Evolutionary conservation across 176 grass and related monocot genomes (phyloP).

Genomic region (Oryza longistaminata): DNA sequence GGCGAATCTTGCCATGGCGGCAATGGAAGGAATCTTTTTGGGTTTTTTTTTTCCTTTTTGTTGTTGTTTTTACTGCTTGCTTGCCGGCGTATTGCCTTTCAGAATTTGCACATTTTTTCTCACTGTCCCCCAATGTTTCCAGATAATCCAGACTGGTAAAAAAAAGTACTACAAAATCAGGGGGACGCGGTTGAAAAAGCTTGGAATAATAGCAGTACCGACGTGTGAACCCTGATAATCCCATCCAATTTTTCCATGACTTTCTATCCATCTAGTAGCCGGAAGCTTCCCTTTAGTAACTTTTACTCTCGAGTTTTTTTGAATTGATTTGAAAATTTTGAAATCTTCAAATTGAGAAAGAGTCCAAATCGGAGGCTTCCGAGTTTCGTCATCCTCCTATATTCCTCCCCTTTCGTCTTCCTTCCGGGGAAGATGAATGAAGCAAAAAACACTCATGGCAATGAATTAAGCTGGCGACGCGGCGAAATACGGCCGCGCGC

Average conservation of each 20-base stretch:
- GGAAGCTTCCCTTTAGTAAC: slow-evolving; percentile 36
- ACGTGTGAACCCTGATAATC: slow-evolving; percentile 39
- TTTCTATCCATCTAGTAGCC: not conserved
- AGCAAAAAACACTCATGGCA: not conserved
- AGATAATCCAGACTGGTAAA: slow-evolving; percentile 36
- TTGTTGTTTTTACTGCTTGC: not conserved
- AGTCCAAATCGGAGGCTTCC: not conserved
- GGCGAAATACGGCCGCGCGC: not conserved
- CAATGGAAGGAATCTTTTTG: slow-evolving; percentile 5
- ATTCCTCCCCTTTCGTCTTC: not conserved
- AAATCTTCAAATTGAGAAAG: slow-evolving; percentile 1
- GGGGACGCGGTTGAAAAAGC: slow-evolving; percentile 36
- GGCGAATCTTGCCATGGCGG: slow-evolving; percentile 17
- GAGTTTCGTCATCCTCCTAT: not conserved
- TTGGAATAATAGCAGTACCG: not conserved
- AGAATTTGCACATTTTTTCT: not conserved
- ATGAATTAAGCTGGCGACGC: not conserved
- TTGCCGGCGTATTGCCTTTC: not conserved
- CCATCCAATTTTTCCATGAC: not conserved
- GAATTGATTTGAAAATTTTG: not conserved
- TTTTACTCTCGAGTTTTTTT: not conserved
- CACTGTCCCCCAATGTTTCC: not conserved
- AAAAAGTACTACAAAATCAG: slow-evolving; percentile 25
- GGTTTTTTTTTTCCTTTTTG: not conserved
- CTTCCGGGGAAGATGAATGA: not conserved